A percentile compares a stretch with the other conserved stretches of the same genome.
phyloP scores from a whole-genome alignment of 495 filamentous ascomycete genomes.

The Jackrogersella multiformis region DNA sequence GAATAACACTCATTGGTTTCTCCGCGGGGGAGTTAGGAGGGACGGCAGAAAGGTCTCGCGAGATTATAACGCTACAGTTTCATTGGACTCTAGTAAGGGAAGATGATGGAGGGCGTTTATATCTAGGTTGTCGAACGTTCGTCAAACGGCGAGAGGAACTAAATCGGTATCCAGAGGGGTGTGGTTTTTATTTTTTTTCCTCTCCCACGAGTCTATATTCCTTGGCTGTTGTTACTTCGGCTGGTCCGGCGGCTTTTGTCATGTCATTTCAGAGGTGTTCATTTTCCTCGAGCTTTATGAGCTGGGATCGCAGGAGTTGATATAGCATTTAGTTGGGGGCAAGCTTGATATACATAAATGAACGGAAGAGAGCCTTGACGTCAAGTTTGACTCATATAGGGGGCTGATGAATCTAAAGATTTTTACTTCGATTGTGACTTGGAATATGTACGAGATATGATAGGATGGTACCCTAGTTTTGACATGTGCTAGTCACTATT shows the following conservation, averaged over 20 bases:
- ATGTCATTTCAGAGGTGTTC: constrained; percentile 27
- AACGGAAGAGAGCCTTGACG: constrained; percentile 25
- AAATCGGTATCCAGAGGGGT: not conserved
- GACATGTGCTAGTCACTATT: not conserved
- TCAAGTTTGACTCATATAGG: constrained; percentile 7
- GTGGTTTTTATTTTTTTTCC: too few species aligned
- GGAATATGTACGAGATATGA: not conserved
- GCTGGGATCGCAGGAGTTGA: constrained; percentile 15
- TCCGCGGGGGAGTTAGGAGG: constrained; percentile 9
- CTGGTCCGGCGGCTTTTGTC: constrained; percentile 44
- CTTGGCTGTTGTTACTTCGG: constrained; percentile 41
- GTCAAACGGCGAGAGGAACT: not conserved
- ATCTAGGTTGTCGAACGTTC: constrained; percentile 22
- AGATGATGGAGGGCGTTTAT: constrained; percentile 33
- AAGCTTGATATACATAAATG: constrained; percentile 31
- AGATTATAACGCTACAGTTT: constrained; percentile 7
- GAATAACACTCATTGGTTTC: constrained; percentile 21
- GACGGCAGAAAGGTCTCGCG: not conserved
- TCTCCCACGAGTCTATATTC: constrained; percentile 10
- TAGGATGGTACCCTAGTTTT: not conserved
- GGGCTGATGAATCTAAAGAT: not conserved
- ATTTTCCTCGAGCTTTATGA: constrained; percentile 22
- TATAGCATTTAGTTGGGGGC: constrained; percentile 19
- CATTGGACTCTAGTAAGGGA: constrained; percentile 3
- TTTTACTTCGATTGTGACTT: not conserved